phyloP scores from a whole-genome alignment of 23 red algal species.

The Gracilaria domingensis region DNA sequence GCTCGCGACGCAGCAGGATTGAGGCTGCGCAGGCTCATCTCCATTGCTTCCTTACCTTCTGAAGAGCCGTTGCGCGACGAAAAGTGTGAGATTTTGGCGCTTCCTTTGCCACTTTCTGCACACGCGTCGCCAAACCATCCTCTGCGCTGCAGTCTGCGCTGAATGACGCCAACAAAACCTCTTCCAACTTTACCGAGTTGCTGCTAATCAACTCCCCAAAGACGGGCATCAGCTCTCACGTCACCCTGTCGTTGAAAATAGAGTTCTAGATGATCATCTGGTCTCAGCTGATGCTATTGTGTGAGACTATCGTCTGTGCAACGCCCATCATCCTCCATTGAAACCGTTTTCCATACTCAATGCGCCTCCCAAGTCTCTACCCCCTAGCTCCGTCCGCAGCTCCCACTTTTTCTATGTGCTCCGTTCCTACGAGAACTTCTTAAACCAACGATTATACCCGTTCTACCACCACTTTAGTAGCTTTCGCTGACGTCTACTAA shows the following conservation, averaged over 20 bases:
- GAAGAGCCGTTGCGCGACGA: slow-evolving; percentile 11
- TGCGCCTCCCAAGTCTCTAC: background rate
- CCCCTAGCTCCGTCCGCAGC: background rate
- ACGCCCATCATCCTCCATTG: background rate
- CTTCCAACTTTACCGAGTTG: background rate
- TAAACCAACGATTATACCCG: slow-evolving; percentile 62
- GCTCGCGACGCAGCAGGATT: slow-evolving; percentile 1
- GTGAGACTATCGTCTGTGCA: no score
- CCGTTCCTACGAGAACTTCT: slow-evolving; percentile 26
- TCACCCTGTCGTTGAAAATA: background rate
- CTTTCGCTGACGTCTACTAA: slow-evolving; percentile 91
- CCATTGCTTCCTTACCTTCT: slow-evolving; percentile 16
- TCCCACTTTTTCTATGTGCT: slow-evolving; percentile 58
- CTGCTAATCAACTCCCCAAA: background rate
- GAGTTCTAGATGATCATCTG: background rate
- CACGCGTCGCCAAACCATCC: background rate
- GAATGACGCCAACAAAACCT: slow-evolving; percentile 20
- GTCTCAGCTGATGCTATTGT: background rate
- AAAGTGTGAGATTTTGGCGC: background rate
- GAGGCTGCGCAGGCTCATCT: slow-evolving; percentile 1
- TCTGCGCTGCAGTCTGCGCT: slow-evolving; percentile 6
- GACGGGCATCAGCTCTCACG: no score
- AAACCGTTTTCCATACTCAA: background rate
- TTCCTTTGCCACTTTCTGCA: slow-evolving; percentile 9
- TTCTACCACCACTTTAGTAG: slow-evolving; percentile 80